These are phyloP conservation scores for Botrytis elliptica DNA, from an alignment of 2,329 filamentous ascomycete genomes.

Conservation along the genomic window DNA sequence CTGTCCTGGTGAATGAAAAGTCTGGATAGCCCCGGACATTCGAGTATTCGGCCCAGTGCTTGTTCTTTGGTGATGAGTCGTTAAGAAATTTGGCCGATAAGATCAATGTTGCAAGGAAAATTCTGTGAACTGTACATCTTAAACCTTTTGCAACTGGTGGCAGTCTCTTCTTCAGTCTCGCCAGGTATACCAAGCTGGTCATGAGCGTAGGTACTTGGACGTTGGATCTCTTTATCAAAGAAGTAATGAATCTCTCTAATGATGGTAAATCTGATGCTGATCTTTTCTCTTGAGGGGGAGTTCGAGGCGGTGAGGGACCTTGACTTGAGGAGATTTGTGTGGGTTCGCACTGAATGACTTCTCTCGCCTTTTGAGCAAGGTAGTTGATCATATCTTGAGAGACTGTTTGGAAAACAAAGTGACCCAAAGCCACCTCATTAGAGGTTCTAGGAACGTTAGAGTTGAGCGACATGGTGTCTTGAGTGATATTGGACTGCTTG, in stretches of 20 bases:
- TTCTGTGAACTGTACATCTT: conserved; percentile 93
- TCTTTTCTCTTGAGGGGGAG: conserved; percentile 47
- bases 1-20: conserved; percentile 90
- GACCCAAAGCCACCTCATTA: conserved; percentile 73
- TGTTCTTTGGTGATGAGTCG: conserved; percentile 98
- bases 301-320: conserved; percentile 46
- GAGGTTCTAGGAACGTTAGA: conserved; percentile 27
- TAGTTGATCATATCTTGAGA: conserved; percentile 74
- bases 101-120: conserved; percentile 88
- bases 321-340: conserved; percentile 40
- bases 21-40: conserved; percentile 61
- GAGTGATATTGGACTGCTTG: neutral
- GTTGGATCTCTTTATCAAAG: conserved; percentile 87
- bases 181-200: conserved; percentile 93
- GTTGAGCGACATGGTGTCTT: conserved; percentile 12
- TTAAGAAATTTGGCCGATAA: conserved; percentile 95
- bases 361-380: conserved; percentile 69
- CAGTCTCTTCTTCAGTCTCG: conserved; percentile 76
- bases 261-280: conserved; percentile 62
- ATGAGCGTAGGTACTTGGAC: conserved; percentile 97
- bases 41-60: conserved; percentile 98
- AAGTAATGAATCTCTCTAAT: conserved; percentile 86
- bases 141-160: conserved; percentile 95
- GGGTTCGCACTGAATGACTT: conserved; percentile 78
- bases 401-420: conserved; percentile 77